These are phyloP conservation scores for Trypanosoma congolense DNA, from an alignment of 208 protist species.

Conservation along the genomic window DNA sequence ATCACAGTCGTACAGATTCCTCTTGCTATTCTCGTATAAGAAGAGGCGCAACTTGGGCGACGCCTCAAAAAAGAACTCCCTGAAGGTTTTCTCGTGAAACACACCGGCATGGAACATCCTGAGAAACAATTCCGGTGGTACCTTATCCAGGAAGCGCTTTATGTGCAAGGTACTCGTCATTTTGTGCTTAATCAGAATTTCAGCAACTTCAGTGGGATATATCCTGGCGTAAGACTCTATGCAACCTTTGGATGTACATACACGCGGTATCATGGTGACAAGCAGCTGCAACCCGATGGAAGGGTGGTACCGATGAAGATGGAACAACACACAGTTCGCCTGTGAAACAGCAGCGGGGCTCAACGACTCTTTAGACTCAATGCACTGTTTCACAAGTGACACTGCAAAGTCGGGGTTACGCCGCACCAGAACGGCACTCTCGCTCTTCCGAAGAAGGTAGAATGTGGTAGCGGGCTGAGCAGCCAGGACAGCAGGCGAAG, in stretches of 20 bases:
- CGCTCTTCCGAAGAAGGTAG: slow-evolving; percentile 1
- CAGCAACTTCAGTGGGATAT: slow-evolving; percentile 10
- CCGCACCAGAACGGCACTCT: slow-evolving; percentile 1
- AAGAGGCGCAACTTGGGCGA: background rate
- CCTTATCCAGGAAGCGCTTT: slow-evolving; percentile 1
- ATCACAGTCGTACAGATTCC: background rate
- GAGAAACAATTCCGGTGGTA: slow-evolving; percentile 6
- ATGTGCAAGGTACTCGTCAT: background rate
- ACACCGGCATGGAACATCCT: slow-evolving; percentile 2
- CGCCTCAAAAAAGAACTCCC: background rate
- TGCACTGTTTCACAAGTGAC: background rate
- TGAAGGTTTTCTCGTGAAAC: background rate
- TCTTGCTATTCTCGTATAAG: background rate
- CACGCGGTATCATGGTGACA: background rate
- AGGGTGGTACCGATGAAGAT: slow-evolving; percentile 8
- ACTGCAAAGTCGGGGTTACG: slow-evolving; percentile 11
- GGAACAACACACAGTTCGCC: background rate
- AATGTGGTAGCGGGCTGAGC: background rate
- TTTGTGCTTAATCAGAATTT: slow-evolving; percentile 16
- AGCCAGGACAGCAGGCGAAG: slow-evolving; percentile 1
- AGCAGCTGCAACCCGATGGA: slow-evolving; percentile 8
- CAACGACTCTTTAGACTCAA: background rate
- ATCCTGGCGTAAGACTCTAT: slow-evolving; percentile 1
- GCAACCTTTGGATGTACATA: background rate
- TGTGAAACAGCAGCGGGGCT: background rate